Base-by-base conservation (phyloP, 139 green algal species). In the Parachlorella kessleri region DNA sequence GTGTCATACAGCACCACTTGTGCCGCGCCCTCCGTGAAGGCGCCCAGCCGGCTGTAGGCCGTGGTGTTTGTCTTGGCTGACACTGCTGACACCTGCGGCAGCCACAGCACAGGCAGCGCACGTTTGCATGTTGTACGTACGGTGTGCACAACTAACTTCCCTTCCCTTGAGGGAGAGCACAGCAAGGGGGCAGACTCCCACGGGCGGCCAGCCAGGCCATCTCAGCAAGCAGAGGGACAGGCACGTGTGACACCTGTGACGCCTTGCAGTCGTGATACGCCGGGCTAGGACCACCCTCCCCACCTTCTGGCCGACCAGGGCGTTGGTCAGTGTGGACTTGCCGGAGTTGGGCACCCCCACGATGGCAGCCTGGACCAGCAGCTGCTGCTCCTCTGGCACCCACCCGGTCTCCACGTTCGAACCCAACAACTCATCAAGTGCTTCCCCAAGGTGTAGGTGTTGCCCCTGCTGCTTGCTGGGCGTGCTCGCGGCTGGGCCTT, bases 21-120 rank as follows among this genome's bases (percentile, higher is more conserved):
- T 0, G 68, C 33, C 10, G 30, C 30, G 2, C 80, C 85, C 8
- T 73, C 53, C 1, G 84, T 94, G 69, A 90, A 90, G 2, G 91
- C 84, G 6, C 93, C 93, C 53, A 97, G 77, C 40, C 77, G 83
- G 0, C 84, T 42, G 8, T 30, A 66, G 32, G 75, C 36, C 3
- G 93, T 97, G 8, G 93, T 97, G 86, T 97, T 97, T 63, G 89
- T 91, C 72, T 97, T 96, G 32, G 69, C 54, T 18, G 93, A 97
- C 10, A 97, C 93, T 6, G 93, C 93, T 21, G 91, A 88, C 6
- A 94, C 83, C 85, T 89, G 84, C 23, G 66, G n/a, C n/a, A n/a
- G n/a, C n/a, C n/a, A n/a, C n/a, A n/a, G n/a, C n/a, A n/a, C n/a
- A n/a, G n/a, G n/a, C n/a, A n/a, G n/a, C n/a, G n/a, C n/a, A n/a